A percentile compares a stretch with the other conserved stretches of the same genome.
Conservation (phyloP, 2,329 filamentous ascomycete genomes). For the Immersiporthe knoxdaviesiana region DNA sequence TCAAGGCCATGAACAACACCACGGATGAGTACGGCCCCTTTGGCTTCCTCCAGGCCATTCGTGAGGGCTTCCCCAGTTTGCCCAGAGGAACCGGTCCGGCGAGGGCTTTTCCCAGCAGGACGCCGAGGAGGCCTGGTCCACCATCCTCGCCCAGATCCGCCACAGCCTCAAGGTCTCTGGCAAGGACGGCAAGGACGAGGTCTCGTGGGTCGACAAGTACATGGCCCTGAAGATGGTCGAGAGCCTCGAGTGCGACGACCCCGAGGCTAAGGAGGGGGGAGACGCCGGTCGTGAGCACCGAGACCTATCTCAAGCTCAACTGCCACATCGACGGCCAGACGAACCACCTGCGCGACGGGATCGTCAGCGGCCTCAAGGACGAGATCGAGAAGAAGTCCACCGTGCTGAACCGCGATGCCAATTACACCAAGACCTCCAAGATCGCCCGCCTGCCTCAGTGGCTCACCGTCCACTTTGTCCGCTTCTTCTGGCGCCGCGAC, state of each 20-base stretch:
- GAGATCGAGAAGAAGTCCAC: conserved; percentile 89
- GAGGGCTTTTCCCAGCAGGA: conserved; percentile 95
- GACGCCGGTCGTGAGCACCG: conserved; percentile 66
- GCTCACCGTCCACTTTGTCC: conserved; percentile 93
- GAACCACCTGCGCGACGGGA: conserved; percentile 89
- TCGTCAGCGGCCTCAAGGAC: conserved; percentile 79
- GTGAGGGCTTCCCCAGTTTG: conserved; percentile 89
- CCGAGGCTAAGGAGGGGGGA: conserved; percentile 77
- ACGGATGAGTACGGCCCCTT: conserved; percentile 85
- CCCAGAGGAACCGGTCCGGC: conserved; percentile 81
- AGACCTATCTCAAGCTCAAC: conserved; percentile 88
- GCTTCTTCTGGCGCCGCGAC: conserved; percentile 96
- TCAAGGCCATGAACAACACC: conserved; percentile 86
- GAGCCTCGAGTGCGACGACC: conserved; percentile 81
- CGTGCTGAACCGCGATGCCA: conserved; percentile 73
- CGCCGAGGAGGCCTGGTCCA: conserved; percentile 97
- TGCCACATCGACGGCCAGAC: conserved; percentile 89
- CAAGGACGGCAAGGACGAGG: conserved; percentile 49
- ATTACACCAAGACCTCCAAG: conserved; percentile 88
- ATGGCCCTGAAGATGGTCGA: conserved; percentile 83
- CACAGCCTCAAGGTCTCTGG: conserved; percentile 74
- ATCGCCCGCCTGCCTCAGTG: conserved; percentile 93
- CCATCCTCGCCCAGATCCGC: conserved; percentile 83
- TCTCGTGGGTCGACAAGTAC: conserved; percentile 87
- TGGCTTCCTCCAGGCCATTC: conserved; percentile 79